Percentiles rank a stretch among this genome's conserved stretches.
These are phyloP conservation scores for Metrosideros polymorpha DNA, from an alignment of 441 rosid species.

Conservation along the genomic window DNA sequence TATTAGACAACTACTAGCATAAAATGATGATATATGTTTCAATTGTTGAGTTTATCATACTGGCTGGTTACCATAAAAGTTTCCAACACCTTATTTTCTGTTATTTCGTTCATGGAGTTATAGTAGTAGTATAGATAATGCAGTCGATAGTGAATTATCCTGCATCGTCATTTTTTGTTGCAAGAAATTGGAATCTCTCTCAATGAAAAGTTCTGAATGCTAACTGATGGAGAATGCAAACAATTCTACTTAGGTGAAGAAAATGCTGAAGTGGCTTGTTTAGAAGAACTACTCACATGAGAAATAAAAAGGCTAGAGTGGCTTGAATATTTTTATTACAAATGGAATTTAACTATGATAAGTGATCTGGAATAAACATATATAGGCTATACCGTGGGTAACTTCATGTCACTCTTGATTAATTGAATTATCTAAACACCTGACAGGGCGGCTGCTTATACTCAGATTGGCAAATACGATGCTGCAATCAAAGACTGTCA, in stretches of 20 bases:
- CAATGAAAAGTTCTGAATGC: neutral
- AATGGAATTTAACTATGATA: neutral
- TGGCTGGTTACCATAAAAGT: neutral
- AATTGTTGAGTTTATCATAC: neutral
- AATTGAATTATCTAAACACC: neutral
- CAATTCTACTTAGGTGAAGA: neutral
- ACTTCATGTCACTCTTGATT: neutral
- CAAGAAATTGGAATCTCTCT: neutral
- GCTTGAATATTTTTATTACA: neutral
- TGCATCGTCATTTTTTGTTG: neutral
- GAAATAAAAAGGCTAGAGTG: neutral
- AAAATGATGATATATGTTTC: too few species aligned
- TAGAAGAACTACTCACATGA: neutral
- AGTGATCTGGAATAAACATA: neutral
- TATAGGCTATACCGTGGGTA: neutral
- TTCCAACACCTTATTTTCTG: neutral
- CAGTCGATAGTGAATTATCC: neutral
- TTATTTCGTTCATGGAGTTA: neutral
- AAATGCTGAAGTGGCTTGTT: neutral
- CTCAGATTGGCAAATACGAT: constrained; percentile 46
- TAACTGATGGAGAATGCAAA: neutral
- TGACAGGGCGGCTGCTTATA: constrained; percentile 83
- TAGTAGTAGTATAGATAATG: neutral
- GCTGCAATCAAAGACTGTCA: constrained; percentile 72
- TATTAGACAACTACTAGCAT: neutral